Conservation (phyloP, 805 yeast genomes). For the Lachancea sp. region DNA sequence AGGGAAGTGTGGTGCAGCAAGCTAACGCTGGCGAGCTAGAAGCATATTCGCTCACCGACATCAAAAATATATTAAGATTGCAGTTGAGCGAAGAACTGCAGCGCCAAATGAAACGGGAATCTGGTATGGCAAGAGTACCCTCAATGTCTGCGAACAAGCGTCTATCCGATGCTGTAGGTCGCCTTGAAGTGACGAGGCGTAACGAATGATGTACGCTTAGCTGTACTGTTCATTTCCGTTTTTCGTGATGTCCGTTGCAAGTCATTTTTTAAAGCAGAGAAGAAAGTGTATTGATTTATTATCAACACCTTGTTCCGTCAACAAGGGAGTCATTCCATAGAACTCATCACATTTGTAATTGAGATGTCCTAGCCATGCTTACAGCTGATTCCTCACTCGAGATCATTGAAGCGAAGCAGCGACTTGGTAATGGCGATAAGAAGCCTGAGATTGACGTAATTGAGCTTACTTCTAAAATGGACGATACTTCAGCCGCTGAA, state of each 20-base stretch:
- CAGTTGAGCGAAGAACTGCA: slow-evolving; percentile 29
- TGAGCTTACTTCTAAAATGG: slow-evolving; percentile 6
- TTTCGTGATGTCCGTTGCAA: not conserved
- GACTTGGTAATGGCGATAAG: too few relatives aligned
- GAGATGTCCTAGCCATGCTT: not conserved
- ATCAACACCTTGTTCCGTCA: too few relatives aligned
- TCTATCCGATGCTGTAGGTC: slow-evolving; percentile 24
- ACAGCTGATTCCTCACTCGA: slow-evolving; percentile 7
- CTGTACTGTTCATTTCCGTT: not conserved
- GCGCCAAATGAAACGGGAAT: slow-evolving; percentile 18
- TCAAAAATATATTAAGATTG: slow-evolving; percentile 27
- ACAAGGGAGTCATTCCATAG: too few relatives aligned
- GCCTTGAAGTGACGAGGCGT: slow-evolving; percentile 9
- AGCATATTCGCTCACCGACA: slow-evolving; percentile 16
- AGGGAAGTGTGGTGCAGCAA: slow-evolving; percentile 17
- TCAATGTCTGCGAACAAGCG: slow-evolving; percentile 26
- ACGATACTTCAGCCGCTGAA: not conserved
- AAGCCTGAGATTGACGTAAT: slow-evolving; percentile 1
- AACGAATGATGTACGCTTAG: slow-evolving; percentile 1
- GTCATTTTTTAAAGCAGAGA: too few relatives aligned
- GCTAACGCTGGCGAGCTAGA: slow-evolving; percentile 17
- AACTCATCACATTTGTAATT: not conserved
- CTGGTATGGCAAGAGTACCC: slow-evolving; percentile 14
- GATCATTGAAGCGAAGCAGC: slow-evolving; percentile 1
- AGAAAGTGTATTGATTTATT: too few relatives aligned